Evolutionary conservation across 805 yeast species (phyloP), one percentile per base, ranked within the genome.

Genomic region (Grigorovia humatica): DNA sequence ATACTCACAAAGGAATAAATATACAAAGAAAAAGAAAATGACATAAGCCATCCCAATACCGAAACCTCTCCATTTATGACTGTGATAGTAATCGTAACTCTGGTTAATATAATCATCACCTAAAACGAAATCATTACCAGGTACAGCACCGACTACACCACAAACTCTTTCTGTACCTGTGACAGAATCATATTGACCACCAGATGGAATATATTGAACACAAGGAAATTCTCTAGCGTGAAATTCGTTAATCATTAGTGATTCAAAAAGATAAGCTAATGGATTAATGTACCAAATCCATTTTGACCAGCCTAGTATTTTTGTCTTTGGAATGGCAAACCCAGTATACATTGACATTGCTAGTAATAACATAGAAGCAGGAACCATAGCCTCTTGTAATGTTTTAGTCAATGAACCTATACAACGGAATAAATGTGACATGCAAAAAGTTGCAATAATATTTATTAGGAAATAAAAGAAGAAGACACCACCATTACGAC

Each of bases 201-300:
- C 77, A n/a, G 64, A 54, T 1, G 85, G 85, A 48, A 81, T 69
- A 55, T 64, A 78, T 0, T 50, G 45, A 17, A 79, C 62, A 62
- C 87, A 81, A 2, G 58, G 63, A 55, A 73, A 80, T 1, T 65
- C 54, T 43, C 74, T 61, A 44, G 71, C 79, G 52, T 67, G 67
- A 63, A 80, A 81, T 61, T 81, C 85, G 57, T 80, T 80, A 2
- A 75, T 70, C 74, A 81, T 72, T 60, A 80, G 64, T 1, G 83
- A 70, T 63, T 81, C 84, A 59, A 80, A 80, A 18, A 75, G 70
- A 59, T 80, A 81, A 9, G 77, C 79, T 48, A 81, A 63, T 1
- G 85, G 85, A 57, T 81, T 73, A 46, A 81, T 57, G 57, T 78
- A 81, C 64, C 78, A 77, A 54, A 81, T 78, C 85, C 85, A 81